Conservation (phyloP, 352 stramenopile species). For the Globisporangium nagaii region DNA sequence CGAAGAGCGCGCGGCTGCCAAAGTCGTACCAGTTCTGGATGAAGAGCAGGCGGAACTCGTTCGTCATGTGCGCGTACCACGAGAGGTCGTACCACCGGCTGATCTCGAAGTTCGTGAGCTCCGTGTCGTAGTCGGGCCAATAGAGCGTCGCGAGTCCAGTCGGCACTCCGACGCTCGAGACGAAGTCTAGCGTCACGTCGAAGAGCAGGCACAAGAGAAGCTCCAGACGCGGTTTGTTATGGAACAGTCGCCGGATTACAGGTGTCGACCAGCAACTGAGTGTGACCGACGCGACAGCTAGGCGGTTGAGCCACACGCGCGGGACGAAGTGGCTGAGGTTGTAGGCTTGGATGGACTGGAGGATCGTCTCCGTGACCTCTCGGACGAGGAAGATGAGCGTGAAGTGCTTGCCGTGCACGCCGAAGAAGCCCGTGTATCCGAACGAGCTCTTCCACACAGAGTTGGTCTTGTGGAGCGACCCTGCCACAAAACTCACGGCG, state of each 20-base stretch:
- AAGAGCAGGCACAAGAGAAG: conserved; percentile 27
- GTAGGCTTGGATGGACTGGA: conserved; percentile 19
- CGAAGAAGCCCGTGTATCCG: conserved; percentile 12
- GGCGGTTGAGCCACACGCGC: conserved; percentile 15
- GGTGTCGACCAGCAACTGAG: conserved; percentile 38
- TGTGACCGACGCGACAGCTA: conserved; percentile 19
- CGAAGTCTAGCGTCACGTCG: conserved; percentile 26
- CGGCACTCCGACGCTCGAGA: conserved; percentile 31
- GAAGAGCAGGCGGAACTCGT: conserved; percentile 37
- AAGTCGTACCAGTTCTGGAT: conserved; percentile 18
- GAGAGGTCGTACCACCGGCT: conserved; percentile 31
- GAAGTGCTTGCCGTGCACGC: conserved; percentile 13
- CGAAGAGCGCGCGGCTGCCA: conserved; percentile 15
- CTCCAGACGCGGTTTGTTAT: conserved; percentile 13
- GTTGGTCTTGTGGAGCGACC: not conserved
- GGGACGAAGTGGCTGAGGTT: conserved; percentile 17
- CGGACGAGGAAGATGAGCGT: conserved; percentile 12
- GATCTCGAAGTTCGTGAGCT: conserved; percentile 7
- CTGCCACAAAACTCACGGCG: not conserved
- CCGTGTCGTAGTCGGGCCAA: conserved; percentile 14
- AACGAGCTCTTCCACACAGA: conserved; percentile 7
- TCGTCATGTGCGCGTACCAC: conserved; percentile 33
- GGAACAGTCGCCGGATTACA: conserved; percentile 10
- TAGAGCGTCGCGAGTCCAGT: conserved; percentile 16
- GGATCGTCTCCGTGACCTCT: conserved; percentile 9